A percentile compares a stretch with the other conserved stretches of the same genome.
phyloP scores from a whole-genome alignment of 176 grass and related monocot genomes.

The Typha latifolia region DNA sequence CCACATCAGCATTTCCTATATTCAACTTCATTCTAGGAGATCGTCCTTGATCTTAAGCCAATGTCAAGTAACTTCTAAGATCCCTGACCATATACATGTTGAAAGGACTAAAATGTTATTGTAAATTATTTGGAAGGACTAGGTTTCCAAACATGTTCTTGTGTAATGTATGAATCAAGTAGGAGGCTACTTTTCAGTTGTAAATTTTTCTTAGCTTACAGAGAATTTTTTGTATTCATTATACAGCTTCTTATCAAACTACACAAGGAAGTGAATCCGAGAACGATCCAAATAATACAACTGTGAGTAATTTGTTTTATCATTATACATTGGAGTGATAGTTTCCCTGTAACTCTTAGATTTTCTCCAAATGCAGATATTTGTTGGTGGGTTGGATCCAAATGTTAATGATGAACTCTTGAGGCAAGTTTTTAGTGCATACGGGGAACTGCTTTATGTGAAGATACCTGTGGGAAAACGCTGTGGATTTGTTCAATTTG shows the following conservation, averaged over 20 bases:
- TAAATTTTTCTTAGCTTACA: constrained; percentile 12
- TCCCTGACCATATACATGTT: too few species aligned
- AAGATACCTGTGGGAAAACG: constrained; percentile 95
- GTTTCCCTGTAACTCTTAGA: constrained; percentile 24
- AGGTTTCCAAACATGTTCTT: too few species aligned
- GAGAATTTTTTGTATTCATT: constrained; percentile 10
- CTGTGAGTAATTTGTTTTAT: constrained; percentile 40
- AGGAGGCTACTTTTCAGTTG: too few species aligned
- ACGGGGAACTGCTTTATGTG: constrained; percentile 74
- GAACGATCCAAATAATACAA: constrained; percentile 78
- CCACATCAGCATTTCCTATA: too few species aligned
- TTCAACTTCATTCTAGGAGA: too few species aligned
- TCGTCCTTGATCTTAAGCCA: too few species aligned
- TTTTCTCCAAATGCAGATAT: constrained; percentile 55
- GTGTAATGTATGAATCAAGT: too few species aligned
- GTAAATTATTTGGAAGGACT: too few species aligned
- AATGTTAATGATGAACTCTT: constrained; percentile 76
- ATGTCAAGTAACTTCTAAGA: too few species aligned
- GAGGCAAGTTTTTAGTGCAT: constrained; percentile 67
- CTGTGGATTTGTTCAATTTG: constrained; percentile 96
- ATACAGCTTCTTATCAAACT: constrained; percentile 44
- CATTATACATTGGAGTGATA: neutral
- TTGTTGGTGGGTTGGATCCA: constrained; percentile 90
- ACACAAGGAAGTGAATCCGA: constrained; percentile 47
- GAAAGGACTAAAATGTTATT: too few species aligned